Evolutionary conservation across 148 eudicot species (phyloP), one percentile per base, ranked within the genome.

Genomic region (Polygonum aviculare): DNA sequence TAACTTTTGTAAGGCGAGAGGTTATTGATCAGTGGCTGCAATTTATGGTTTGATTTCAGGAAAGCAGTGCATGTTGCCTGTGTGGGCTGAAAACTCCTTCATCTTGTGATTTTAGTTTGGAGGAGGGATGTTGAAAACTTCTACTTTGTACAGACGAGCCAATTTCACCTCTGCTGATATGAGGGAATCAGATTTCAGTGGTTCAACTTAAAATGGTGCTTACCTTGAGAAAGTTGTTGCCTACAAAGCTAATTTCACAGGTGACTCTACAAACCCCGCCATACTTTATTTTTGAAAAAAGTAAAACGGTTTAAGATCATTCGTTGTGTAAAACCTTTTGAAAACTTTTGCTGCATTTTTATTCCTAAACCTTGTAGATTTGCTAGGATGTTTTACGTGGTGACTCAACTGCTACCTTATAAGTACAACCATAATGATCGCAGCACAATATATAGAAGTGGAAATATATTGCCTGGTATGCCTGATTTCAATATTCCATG

Each of bases 221-320:
- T 95, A 95, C 85, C 89, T 95, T 78, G 98, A 95, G 86, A 95
- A 95, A 85, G 97, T 97, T 21, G 98, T 95, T 78, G 98, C 98
- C 48, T 95, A 80, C 83, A 95, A 87, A 85, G 96, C 97, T 50
- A 95, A 95, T 80, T 95, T 95, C 85, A 80, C 91, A 76, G 97
- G 98, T 94, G 88, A 59, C 16, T 38, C 12, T 33, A 52, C 41
- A 74, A 74, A 35, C 38, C 18, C 5, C 48, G 44, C 18, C 22
- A 41, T 40, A 11, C 7, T 35, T 48, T 26, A 44, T 41, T 22
- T 73, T 49, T 44, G 19, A 8, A n/a, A n/a, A n/a, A n/a, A n/a
- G n/a, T n/a, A n/a, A n/a, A n/a, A n/a, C n/a, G n/a, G n/a, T n/a
- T n/a, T n/a, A n/a, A n/a, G n/a, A n/a, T n/a, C n/a, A n/a, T n/a